Base-by-base conservation (phyloP, 495 filamentous ascomycete species). In the Staphylotrichum tortipilum region DNA sequence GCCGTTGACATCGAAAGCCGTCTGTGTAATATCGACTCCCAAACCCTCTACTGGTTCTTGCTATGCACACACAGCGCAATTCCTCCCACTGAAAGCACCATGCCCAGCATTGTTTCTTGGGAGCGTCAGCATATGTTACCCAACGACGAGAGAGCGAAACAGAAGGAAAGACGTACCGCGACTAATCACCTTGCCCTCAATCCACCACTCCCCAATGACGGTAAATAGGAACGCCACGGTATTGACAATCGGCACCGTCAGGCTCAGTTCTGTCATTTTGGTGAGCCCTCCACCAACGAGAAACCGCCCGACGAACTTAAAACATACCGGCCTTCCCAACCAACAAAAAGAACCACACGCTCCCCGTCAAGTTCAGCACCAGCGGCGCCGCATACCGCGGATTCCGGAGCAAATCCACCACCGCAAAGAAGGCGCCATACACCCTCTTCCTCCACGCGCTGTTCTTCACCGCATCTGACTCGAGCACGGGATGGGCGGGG, bases 291-390 rank as follows among this genome's bases (percentile, higher is more conserved):
- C 26, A 28, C 26, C 26, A 10, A 28, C 4, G n/a, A n/a, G n/a
- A n/a, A n/a, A n/a, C n/a, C n/a, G n/a, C n/a, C n/a, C n/a, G n/a
- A n/a, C n/a, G n/a, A n/a, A n/a, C n/a, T n/a, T n/a, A n/a, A 29
- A 41, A 78, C 82, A 53, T 68, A 92, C 89, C 88, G 56, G 90
- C 88, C 66, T 89, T 78, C 47, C 92, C 92, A 72, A 98, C 87
- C 53, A 98, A 70, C 56, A 96, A 64, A 61, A 98, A 98, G 59
- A 98, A 98, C 92, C 92, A 98, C 53, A 98, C 76, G 59, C 88
- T 94, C 49, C 92, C 92, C 29, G 92, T 95, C 56, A 96, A 66
- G 60, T 98, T 98, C 23, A 95, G 72, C 43, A 95, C 68, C 57
- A 98, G 63, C 22, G 91, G 91, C 30, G 94, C 62, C 10, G 88